Evolutionary conservation across 768 basidiomycete species (phyloP).

Genomic region (Galerina marginata): DNA sequence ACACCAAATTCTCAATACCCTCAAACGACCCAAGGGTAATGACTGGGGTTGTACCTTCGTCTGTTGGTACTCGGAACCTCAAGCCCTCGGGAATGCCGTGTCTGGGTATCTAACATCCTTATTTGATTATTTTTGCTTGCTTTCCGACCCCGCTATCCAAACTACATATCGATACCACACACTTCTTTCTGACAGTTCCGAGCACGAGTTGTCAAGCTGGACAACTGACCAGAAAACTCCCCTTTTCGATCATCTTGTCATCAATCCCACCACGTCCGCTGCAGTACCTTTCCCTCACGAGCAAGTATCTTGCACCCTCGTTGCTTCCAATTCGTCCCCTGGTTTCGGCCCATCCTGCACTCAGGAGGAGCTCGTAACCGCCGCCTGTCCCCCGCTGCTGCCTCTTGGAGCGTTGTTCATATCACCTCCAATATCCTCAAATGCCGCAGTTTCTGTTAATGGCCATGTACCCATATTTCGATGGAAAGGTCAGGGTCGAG

Average conservation of each 20-base stretch:
- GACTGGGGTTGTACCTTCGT: conserved; percentile 37
- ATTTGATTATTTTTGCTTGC: conserved; percentile 32
- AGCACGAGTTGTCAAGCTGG: conserved; percentile 1
- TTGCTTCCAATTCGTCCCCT: conserved; percentile 36
- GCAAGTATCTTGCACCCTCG: conserved; percentile 27
- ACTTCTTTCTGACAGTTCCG: not conserved
- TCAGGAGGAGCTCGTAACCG: conserved; percentile 38
- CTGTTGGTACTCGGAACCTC: conserved; percentile 36
- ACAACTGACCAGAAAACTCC: not conserved
- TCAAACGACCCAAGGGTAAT: conserved; percentile 30
- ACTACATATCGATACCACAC: conserved; percentile 13
- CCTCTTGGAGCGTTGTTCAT: conserved; percentile 35
- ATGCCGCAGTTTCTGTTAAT: conserved; percentile 29
- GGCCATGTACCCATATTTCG: conserved; percentile 25
- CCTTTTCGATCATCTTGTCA: conserved; percentile 26
- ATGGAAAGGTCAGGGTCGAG: conserved; percentile 35
- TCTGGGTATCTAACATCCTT: conserved; percentile 33
- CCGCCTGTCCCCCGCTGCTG: conserved; percentile 34
- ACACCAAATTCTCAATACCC: conserved; percentile 37
- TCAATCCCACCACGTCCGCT: conserved; percentile 25
- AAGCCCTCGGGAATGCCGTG: conserved; percentile 32
- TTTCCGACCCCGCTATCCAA: conserved; percentile 1
- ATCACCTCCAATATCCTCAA: conserved; percentile 32
- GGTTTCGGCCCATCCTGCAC: conserved; percentile 39
- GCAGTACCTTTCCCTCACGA: conserved; percentile 33